These are phyloP conservation scores for Podaxis mareebaensis DNA, from an alignment of 768 basidiomycete species.

Conservation along the genomic window DNA sequence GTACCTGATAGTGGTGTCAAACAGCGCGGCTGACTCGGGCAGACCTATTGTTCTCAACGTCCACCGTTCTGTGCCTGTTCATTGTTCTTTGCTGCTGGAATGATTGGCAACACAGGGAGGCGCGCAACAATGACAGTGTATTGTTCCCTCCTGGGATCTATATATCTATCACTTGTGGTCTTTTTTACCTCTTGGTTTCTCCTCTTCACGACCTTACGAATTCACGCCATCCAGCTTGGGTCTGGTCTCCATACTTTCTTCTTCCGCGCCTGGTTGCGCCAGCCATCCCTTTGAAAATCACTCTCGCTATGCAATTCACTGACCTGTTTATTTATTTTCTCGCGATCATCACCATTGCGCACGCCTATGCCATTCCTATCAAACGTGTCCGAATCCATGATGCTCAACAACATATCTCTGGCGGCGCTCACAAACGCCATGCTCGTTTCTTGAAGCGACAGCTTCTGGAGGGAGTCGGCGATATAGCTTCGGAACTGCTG, in stretches of 20 bases:
- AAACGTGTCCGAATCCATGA: conserved; percentile 19
- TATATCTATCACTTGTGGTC: neutral
- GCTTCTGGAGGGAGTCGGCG: neutral
- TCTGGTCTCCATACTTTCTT: conserved; percentile 18
- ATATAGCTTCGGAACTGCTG: neutral
- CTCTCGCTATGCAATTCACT: conserved; percentile 6
- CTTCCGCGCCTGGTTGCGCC: conserved; percentile 19
- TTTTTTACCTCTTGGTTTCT: conserved; percentile 3
- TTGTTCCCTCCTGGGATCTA: neutral
- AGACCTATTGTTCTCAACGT: neutral
- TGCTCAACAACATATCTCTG: conserved; percentile 10
- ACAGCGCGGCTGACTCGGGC: neutral
- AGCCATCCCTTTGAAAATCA: conserved; percentile 6
- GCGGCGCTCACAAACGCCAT: neutral
- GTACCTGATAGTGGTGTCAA: neutral
- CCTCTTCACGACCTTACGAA: conserved; percentile 1
- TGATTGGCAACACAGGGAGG: neutral
- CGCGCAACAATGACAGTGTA: neutral
- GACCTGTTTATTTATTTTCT: neutral
- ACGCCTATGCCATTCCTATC: conserved; percentile 21
- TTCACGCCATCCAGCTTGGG: neutral
- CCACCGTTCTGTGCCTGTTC: neutral
- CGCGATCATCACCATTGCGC: neutral
- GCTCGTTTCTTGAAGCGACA: neutral
- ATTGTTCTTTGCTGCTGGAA: neutral